Percentiles rank a stretch among this genome's conserved stretches.
Evolutionary conservation across 306 rosid genomes (phyloP).

Genomic region (Cicer chorassanicum): DNA sequence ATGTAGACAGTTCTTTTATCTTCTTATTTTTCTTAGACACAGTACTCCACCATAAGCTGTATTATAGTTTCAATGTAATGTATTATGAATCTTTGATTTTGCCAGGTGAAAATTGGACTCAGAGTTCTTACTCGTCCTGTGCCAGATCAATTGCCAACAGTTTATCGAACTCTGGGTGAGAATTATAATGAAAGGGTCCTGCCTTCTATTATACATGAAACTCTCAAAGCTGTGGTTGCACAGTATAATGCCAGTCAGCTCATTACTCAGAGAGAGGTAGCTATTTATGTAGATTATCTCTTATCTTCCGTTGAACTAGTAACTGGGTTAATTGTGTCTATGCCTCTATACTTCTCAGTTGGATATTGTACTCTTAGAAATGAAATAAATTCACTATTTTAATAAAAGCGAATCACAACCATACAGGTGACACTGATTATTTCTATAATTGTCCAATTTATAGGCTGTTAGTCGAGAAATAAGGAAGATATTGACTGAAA

Average conservation of each 20-base stretch:
- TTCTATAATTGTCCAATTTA: constrained; percentile 13
- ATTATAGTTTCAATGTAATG: not conserved
- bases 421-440: constrained; percentile 23
- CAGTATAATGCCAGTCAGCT: constrained; percentile 92
- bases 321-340: not conserved
- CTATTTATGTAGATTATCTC: constrained; percentile 6
- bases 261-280: constrained; percentile 90
- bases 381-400: constrained; percentile 2
- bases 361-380: constrained; percentile 21
- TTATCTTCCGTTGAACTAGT: not conserved
- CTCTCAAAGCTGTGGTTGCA: constrained; percentile 90
- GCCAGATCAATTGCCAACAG: constrained; percentile 67
- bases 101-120: constrained; percentile 76
- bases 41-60: constrained; percentile 15
- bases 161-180: constrained; percentile 78
- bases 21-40: not conserved
- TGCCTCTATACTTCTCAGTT: not conserved
- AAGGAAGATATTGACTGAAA: constrained; percentile 70
- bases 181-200: constrained; percentile 73
- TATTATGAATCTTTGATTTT: constrained; percentile 24
- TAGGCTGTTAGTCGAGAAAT: constrained; percentile 89
- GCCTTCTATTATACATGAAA: constrained; percentile 84
- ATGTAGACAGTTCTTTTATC: constrained; percentile 11
- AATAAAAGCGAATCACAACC: constrained; percentile 5
- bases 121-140: constrained; percentile 83